A percentile compares a stretch with the other conserved stretches of the same genome.
phyloP scores from a whole-genome alignment of 805 yeast species.

The Wickerhamiella nectarea region DNA sequence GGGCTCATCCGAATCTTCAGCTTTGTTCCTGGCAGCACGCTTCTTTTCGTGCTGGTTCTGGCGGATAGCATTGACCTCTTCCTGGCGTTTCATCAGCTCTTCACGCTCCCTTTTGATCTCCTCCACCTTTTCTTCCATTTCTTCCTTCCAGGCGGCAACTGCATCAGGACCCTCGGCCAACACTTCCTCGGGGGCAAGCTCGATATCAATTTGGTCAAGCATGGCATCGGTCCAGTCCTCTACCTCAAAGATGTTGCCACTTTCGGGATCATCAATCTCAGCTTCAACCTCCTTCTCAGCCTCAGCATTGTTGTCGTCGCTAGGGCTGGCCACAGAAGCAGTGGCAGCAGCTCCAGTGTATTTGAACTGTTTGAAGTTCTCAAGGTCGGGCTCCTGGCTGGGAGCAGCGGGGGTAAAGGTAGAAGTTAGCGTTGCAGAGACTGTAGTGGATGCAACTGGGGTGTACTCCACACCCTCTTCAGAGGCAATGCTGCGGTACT shows the following conservation, averaged over 20 bases:
- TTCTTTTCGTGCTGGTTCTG: conserved; percentile 3
- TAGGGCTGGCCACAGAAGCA: too few species aligned
- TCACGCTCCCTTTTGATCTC: conserved; percentile 1
- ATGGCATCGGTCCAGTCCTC: conserved; percentile 20
- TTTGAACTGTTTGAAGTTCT: background rate
- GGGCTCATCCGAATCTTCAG: background rate
- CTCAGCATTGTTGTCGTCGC: too few species aligned
- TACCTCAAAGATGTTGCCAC: conserved; percentile 7
- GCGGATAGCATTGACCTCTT: conserved; percentile 2
- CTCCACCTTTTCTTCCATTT: conserved; percentile 7
- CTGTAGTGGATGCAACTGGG: conserved; percentile 5
- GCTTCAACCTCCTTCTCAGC: conserved; percentile 68
- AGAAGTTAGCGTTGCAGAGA: conserved; percentile 1
- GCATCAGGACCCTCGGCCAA: conserved; percentile 22
- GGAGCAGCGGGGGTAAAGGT: conserved; percentile 6
- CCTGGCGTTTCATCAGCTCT: background rate
- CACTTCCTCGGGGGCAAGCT: conserved; percentile 17
- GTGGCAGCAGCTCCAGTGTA: background rate
- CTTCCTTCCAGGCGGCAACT: conserved; percentile 12
- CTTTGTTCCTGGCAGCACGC: conserved; percentile 1
- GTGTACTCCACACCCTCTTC: conserved; percentile 10
- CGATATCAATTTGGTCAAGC: conserved; percentile 21
- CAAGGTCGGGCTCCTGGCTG: conserved; percentile 4
- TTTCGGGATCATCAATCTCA: conserved; percentile 31
- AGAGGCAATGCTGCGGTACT: conserved; percentile 6